Conservation (phyloP, 2,329 filamentous ascomycete species). For the Fusarium sp. region DNA sequence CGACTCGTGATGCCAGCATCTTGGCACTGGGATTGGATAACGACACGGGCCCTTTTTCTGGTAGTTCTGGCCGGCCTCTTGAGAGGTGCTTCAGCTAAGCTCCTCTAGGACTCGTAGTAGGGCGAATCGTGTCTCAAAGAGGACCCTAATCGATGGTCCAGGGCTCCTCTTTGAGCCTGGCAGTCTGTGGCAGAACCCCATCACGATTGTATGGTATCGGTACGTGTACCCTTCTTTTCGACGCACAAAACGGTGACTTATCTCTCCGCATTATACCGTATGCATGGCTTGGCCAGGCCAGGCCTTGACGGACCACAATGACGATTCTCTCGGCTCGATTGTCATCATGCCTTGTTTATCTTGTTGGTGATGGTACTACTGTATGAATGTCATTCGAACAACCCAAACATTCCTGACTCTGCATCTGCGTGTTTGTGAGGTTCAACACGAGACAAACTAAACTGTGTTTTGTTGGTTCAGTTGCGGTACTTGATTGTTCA, state of each 20-base stretch:
- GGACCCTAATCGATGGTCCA: neutral
- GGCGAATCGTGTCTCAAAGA: slow-evolving; percentile 33
- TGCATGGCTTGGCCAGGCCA: neutral
- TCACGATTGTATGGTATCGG: slow-evolving; percentile 2
- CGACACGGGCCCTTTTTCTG: slow-evolving; percentile 37
- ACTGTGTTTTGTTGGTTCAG: neutral
- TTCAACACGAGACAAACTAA: neutral
- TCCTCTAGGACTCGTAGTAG: slow-evolving; percentile 4
- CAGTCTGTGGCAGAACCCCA: neutral
- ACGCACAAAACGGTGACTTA: slow-evolving; percentile 17
- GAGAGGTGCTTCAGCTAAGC: slow-evolving; percentile 8
- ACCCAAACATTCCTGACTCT: neutral
- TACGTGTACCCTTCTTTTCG: slow-evolving; percentile 21
- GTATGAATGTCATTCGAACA: neutral
- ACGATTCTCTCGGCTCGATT: neutral
- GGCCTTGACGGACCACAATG: neutral
- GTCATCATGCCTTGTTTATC: neutral
- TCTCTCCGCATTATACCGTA: neutral
- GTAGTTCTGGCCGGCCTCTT: slow-evolving; percentile 5
- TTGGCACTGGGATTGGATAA: slow-evolving; percentile 8
- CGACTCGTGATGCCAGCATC: slow-evolving; percentile 17
- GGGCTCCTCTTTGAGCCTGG: slow-evolving; percentile 35
- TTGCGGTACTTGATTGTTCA: slow-evolving; percentile 9
- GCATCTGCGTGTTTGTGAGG: neutral
- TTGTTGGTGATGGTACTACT: neutral